Evolutionary conservation across 305 asterid genomes (phyloP).

Genomic region (Euphrasia arctica): DNA sequence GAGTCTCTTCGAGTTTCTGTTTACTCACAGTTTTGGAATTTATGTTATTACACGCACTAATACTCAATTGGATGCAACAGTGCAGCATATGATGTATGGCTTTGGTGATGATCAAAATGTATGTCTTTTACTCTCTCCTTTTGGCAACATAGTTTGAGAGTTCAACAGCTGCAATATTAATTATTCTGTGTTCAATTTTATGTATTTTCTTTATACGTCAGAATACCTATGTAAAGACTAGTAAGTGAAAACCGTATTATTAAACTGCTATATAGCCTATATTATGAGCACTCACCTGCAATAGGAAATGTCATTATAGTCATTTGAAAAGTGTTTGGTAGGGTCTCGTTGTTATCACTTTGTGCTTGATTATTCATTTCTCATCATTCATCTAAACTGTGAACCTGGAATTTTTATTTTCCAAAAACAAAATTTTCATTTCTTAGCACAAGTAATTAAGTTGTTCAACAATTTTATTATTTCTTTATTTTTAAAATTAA

Average conservation of each 20-base stretch:
- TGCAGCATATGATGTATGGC: slow-evolving; percentile 98
- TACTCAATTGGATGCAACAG: slow-evolving; percentile 41
- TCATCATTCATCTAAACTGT: not conserved
- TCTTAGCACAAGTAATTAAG: not conserved
- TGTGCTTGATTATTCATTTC: not conserved
- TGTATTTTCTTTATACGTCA: too few relatives aligned
- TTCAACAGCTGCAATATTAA: not conserved
- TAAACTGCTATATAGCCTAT: too few relatives aligned
- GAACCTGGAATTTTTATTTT: not conserved
- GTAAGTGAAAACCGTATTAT: too few relatives aligned
- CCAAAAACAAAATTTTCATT: not conserved
- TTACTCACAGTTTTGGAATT: not conserved
- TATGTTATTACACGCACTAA: slow-evolving; percentile 10
- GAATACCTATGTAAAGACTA: too few relatives aligned
- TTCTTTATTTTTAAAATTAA: slow-evolving; percentile 4
- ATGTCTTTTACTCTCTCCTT: slow-evolving; percentile 28
- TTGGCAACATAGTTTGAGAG: not conserved
- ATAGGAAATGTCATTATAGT: not conserved
- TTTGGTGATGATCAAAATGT: slow-evolving; percentile 85
- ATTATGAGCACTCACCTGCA: not conserved
- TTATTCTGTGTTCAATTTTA: too few relatives aligned
- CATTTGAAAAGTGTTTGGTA: not conserved
- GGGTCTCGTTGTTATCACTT: not conserved
- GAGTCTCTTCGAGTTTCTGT: slow-evolving; percentile 31
- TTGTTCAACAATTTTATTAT: not conserved